Base-by-base conservation (phyloP, 495 filamentous ascomycete genomes). In the Penicillium lividum region DNA sequence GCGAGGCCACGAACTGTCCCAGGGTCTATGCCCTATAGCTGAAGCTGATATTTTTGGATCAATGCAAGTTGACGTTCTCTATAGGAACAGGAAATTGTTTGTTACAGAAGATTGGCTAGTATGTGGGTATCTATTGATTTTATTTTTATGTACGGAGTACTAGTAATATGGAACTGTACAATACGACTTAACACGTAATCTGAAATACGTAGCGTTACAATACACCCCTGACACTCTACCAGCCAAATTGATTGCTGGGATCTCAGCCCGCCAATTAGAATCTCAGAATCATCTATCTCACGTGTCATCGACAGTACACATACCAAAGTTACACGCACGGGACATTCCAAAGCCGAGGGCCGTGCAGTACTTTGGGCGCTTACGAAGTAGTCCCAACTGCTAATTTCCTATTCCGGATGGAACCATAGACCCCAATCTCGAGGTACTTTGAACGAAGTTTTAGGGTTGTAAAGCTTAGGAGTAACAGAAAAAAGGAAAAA, bases 231-330 rank as follows among this genome's bases (percentile, higher is more conserved):
- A 22, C 30, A 36, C 45, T 49, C 49, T 40, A 15, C 42, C 27
- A 18, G 51, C 29, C 45, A 51, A 15, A 30, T 48, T 51, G 27
- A 61, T 67, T 69, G 62, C 62, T 66, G 67, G 67, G 8, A 50
- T 11, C n/a, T 22, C n/a, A 42, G 52, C 57, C 69, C 67, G 63
- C 69, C 67, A 70, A 64, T 70, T 28, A 66, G 7, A 65, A 25
- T 2, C 2, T 13, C 1, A 22, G 5, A 42, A n/a, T 0, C 3
- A 3, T 9, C 7, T 3, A n/a, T 9, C 16, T 25, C 51, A 53
- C 16, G 36, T 53, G 36, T 9, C 11, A 28, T 27, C 6, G 0
- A 44, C 36, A 43, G 16, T 38, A 36, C 18, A 15, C 7, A 52
- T 52, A 52, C 50, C 15, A 4, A 52, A 40, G 30, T 52, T 25